Base-by-base conservation (phyloP, 2,329 filamentous ascomycete species). In the Aspergillus phoenicis region DNA sequence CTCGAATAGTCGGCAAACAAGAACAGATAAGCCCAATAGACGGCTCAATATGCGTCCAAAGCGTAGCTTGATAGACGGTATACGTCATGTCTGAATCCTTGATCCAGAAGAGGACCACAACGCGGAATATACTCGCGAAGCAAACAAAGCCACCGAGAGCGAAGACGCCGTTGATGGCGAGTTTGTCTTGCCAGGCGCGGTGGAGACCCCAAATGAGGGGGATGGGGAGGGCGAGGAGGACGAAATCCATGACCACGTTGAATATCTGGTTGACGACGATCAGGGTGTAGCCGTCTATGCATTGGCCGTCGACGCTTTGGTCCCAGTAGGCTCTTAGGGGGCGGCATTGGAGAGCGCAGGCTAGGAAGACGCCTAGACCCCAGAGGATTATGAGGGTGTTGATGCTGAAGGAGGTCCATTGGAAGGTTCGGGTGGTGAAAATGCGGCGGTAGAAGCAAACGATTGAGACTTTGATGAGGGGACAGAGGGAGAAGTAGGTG, bases 41-140 rank as follows among this genome's bases (percentile, higher is more conserved):
- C 0, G 73, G 71, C 61, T 77, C 74, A 36, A 76, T 66, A 11
- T 75, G 70, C 15, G 73, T 76, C 74, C 74, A 76, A 7, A 76
- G 63, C 0, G 70, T 70, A 8, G 72, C 69, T 59, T 73, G 65
- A 60, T 75, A 73, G 39, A 75, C 71, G 3, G 73, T 74, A 57
- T 72, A 76, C 1, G 73, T 75, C 15, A 69, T 66, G 45, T 76
- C 73, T 1, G 33, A 17, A 0, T 64, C 65, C 4, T 67, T 60
- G 36, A 75, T 71, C 65, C 68, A 75, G 60, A 73, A 75, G 15
- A 76, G 70, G 0, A 74, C 73, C 39, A 76, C 69, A 52, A 77
- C 71, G 38, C 74, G 71, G 61, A 75, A 73, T 53, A 76, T 72
- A 49, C 71, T 74, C 4, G 73, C 73, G 60, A 77, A 72, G 64